A percentile compares a stretch with the other conserved stretches of the same genome.
phyloP scores from a whole-genome alignment of 257 asterid genomes.

The Primulina tabacum region DNA sequence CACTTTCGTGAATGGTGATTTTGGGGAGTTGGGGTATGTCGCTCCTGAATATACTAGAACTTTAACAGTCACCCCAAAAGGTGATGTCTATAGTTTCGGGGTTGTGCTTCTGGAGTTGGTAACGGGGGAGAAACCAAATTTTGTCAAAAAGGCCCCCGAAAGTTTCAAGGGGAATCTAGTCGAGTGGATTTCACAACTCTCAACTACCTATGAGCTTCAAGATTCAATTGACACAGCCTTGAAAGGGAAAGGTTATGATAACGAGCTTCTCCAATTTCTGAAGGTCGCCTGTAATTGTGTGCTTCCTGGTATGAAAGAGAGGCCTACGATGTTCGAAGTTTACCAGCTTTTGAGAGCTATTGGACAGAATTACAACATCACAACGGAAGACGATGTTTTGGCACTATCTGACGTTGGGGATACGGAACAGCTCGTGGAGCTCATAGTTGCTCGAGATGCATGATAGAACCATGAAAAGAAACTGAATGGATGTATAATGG shows the following conservation, averaged over 20 bases:
- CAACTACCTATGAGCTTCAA: slow-evolving; percentile 54
- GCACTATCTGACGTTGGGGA: slow-evolving; percentile 47
- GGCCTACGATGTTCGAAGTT: slow-evolving; percentile 89
- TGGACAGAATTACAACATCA: slow-evolving; percentile 60
- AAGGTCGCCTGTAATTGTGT: slow-evolving; percentile 83
- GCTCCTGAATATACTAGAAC: slow-evolving; percentile 83
- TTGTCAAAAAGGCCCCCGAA: slow-evolving; percentile 61
- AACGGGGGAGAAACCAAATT: slow-evolving; percentile 61
- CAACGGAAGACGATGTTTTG: slow-evolving; percentile 60
- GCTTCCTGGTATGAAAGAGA: slow-evolving; percentile 58
- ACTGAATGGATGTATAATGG: not conserved
- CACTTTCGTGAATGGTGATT: slow-evolving; percentile 87
- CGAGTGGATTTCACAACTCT: slow-evolving; percentile 71
- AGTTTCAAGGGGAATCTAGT: slow-evolving; percentile 76
- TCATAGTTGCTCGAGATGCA: slow-evolving; percentile 74
- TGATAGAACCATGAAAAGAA: slow-evolving; percentile 18
- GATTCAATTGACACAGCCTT: slow-evolving; percentile 65
- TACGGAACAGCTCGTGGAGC: slow-evolving; percentile 51
- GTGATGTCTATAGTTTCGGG: slow-evolving; percentile 87
- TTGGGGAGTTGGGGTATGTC: slow-evolving; percentile 86
- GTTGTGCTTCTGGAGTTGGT: slow-evolving; percentile 86
- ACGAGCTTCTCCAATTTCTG: slow-evolving; percentile 72
- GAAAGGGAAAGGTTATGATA: slow-evolving; percentile 56
- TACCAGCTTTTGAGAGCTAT: slow-evolving; percentile 75
- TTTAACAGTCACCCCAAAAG: slow-evolving; percentile 81